Percentiles rank a stretch among this genome's conserved stretches.
phyloP scores from a whole-genome alignment of 768 basidiomycete species.

The Daedaleopsis sinensis region DNA sequence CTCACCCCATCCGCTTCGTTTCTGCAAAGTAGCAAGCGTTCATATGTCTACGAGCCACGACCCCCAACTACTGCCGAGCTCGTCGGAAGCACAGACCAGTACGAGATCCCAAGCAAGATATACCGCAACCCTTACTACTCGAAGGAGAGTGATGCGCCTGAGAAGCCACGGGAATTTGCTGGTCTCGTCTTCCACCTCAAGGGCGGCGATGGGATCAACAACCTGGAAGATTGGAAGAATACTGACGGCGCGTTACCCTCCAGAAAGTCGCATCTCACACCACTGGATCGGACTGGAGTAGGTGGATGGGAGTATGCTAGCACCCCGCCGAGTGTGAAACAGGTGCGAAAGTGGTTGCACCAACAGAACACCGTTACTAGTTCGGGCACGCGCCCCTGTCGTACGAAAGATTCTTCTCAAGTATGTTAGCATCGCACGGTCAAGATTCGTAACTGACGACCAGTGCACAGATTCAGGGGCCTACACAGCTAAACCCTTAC shows the following conservation, averaged over 20 bases:
- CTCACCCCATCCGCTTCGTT: slow-evolving; percentile 26
- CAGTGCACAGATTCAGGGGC: slow-evolving; percentile 60
- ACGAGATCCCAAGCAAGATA: slow-evolving; percentile 57
- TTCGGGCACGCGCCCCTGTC: slow-evolving; percentile 6
- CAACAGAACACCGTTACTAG: slow-evolving; percentile 30
- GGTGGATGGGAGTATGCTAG: slow-evolving; percentile 84
- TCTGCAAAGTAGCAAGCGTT: slow-evolving; percentile 10
- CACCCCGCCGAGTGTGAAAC: slow-evolving; percentile 61
- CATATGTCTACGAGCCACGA: slow-evolving; percentile 48
- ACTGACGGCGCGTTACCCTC: neutral
- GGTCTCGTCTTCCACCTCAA: slow-evolving; percentile 76
- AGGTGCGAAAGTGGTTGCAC: slow-evolving; percentile 58
- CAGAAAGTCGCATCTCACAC: neutral
- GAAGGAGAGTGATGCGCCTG: slow-evolving; percentile 66
- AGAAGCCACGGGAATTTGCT: slow-evolving; percentile 72
- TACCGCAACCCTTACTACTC: slow-evolving; percentile 87
- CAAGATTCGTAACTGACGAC: neutral
- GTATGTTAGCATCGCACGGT: slow-evolving; percentile 31
- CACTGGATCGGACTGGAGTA: slow-evolving; percentile 36
- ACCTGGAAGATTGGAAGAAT: slow-evolving; percentile 61
- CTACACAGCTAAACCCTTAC: slow-evolving; percentile 74
- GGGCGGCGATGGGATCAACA: slow-evolving; percentile 58
- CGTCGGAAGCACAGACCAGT: slow-evolving; percentile 43
- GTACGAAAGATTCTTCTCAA: slow-evolving; percentile 50
- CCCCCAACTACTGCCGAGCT: slow-evolving; percentile 58